These are phyloP conservation scores for Osmanthus fragrans DNA, from an alignment of 257 asterid genomes.

Conservation along the genomic window DNA sequence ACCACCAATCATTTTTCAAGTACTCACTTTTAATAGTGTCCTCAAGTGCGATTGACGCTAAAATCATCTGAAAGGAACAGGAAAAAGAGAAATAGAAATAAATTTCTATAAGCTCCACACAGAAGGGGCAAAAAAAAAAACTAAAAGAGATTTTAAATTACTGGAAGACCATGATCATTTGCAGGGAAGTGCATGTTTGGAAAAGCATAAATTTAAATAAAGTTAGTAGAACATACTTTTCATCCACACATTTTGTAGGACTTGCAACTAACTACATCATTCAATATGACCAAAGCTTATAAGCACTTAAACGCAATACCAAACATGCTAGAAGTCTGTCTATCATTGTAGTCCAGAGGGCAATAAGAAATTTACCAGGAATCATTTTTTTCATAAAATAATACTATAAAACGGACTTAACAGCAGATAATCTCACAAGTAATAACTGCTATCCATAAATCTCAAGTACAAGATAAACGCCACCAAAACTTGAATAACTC, in stretches of 20 bases:
- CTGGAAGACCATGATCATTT: background rate
- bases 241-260: too few species aligned
- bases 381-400: background rate
- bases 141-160: too few species aligned
- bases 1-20: conserved; percentile 82
- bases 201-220: too few species aligned
- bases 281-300: too few species aligned
- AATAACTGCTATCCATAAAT: background rate
- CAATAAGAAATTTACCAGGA: background rate
- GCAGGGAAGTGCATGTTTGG: background rate
- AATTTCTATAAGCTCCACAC: background rate
- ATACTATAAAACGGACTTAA: background rate
- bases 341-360: background rate
- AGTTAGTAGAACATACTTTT: too few species aligned
- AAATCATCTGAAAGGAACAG: conserved; percentile 68
- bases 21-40: conserved; percentile 70
- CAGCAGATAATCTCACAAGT: background rate
- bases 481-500: background rate
- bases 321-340: too few species aligned
- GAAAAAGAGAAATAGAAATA: background rate
- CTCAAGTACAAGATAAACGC: background rate
- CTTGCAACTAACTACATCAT: too few species aligned
- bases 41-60: conserved; percentile 73
- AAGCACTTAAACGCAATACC: too few species aligned
- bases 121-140: background rate